These are phyloP conservation scores for Alliaria petiolata DNA, from an alignment of 345 rosid species.

Conservation along the genomic window DNA sequence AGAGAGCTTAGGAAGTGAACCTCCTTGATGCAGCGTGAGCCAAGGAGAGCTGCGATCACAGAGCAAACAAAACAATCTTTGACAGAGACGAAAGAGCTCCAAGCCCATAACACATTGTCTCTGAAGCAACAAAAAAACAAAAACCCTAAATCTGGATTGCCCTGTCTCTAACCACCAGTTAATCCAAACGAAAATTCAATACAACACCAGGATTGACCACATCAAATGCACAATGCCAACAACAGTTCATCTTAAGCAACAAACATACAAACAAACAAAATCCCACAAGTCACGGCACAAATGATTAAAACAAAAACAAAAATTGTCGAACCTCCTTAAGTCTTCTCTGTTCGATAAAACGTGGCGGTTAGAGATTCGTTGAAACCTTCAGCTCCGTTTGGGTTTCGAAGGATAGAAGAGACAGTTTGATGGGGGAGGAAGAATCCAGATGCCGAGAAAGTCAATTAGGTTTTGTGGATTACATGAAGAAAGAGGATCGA, in stretches of 20 bases:
- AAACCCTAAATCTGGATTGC: constrained; percentile 43
- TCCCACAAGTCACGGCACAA: background rate
- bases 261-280: no score
- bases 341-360: background rate
- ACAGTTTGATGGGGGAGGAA: background rate
- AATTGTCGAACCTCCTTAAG: background rate
- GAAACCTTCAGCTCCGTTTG: constrained; percentile 6
- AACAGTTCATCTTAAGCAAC: constrained; percentile 13
- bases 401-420: constrained; percentile 1
- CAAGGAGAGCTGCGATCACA: constrained; percentile 18
- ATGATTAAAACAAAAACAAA: background rate
- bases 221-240: constrained; percentile 31
- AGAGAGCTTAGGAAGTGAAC: constrained; percentile 11
- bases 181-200: constrained; percentile 10
- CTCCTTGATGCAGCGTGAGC: constrained; percentile 1
- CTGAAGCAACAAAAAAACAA: constrained; percentile 30
- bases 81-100: background rate
- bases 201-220: constrained; percentile 26
- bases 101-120: constrained; percentile 30
- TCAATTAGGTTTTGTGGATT: background rate
- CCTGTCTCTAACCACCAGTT: background rate
- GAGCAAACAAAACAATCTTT: background rate
- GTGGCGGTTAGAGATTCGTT: background rate
- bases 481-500: background rate
- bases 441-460: constrained; percentile 14